These are phyloP conservation scores for Cyclotella distinguenda DNA, from an alignment of 108 stramenopile species.

Conservation along the genomic window DNA sequence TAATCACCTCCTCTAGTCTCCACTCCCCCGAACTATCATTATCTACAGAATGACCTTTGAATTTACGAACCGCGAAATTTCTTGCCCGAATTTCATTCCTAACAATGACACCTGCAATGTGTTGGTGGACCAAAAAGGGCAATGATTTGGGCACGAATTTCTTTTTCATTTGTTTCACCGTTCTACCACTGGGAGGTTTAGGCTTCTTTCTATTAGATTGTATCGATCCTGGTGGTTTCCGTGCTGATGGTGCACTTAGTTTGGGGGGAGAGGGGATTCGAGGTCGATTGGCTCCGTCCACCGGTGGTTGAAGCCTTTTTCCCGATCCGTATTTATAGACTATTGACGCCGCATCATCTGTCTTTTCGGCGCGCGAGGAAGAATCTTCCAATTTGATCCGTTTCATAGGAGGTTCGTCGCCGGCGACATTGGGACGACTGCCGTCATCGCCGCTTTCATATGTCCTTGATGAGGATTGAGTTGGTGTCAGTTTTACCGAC, in stretches of 20 bases:
- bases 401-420: neutral
- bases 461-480: neutral
- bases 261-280: constrained; percentile 17
- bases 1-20: constrained; percentile 29
- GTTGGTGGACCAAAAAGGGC: constrained; percentile 15
- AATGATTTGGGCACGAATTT: constrained; percentile 21
- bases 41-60: neutral
- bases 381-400: neutral
- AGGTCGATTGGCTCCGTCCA: neutral
- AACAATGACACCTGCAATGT: constrained; percentile 24
- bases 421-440: neutral
- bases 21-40: constrained; percentile 10
- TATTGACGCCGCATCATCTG: neutral
- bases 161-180: neutral
- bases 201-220: neutral
- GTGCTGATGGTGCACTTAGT: neutral
- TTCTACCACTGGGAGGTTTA: too few species aligned
- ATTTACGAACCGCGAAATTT: constrained; percentile 7
- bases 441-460: neutral
- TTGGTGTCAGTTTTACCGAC: constrained; percentile 2
- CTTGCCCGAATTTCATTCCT: constrained; percentile 24
- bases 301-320: constrained; percentile 6
- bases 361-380: neutral
- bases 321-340: constrained; percentile 3
- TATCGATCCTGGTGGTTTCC: neutral